phyloP scores from a whole-genome alignment of 208 protist genomes.

The Wallacemonas rigidus region DNA sequence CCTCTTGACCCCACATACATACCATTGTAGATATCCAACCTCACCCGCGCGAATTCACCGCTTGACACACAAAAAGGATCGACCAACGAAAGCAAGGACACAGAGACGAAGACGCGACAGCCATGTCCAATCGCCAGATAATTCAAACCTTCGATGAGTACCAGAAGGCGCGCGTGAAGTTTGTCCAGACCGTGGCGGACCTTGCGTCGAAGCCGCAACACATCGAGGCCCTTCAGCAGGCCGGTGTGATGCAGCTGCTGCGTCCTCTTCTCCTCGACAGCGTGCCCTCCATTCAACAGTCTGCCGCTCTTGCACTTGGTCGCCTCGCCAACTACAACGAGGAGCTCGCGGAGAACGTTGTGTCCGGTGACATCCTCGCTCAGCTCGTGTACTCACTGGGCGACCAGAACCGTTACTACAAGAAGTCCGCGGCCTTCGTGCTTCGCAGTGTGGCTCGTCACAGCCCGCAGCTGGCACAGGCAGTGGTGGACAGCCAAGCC shows the following conservation, averaged over 20 bases:
- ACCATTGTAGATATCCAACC: too few relatives aligned
- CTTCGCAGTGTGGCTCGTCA: constrained; percentile 97
- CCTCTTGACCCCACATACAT: too few relatives aligned
- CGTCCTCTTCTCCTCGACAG: constrained; percentile 96
- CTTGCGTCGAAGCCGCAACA: constrained; percentile 96
- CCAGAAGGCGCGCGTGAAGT: constrained; percentile 95
- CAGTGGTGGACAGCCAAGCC: constrained; percentile 96
- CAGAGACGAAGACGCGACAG: too few relatives aligned
- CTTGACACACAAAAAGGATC: too few relatives aligned
- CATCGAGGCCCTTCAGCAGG: constrained; percentile 96
- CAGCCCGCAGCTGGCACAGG: constrained; percentile 95
- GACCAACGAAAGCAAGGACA: too few relatives aligned
- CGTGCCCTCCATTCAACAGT: constrained; percentile 98
- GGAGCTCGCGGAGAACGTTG: constrained; percentile 97
- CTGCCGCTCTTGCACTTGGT: constrained; percentile 97
- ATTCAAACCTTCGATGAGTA: constrained; percentile 97
- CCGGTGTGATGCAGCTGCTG: constrained; percentile 97
- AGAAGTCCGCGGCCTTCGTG: constrained; percentile 98
- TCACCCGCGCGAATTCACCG: too few relatives aligned
- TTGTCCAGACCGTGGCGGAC: constrained; percentile 96
- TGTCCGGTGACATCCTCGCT: constrained; percentile 96
- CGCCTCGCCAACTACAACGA: constrained; percentile 97
- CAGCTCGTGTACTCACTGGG: constrained; percentile 97
- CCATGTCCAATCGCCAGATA: constrained; percentile 91
- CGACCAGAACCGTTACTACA: constrained; percentile 98